Evolutionary conservation across 1,139 yeast species (phyloP).

Genomic region (Taphrina pruni): DNA sequence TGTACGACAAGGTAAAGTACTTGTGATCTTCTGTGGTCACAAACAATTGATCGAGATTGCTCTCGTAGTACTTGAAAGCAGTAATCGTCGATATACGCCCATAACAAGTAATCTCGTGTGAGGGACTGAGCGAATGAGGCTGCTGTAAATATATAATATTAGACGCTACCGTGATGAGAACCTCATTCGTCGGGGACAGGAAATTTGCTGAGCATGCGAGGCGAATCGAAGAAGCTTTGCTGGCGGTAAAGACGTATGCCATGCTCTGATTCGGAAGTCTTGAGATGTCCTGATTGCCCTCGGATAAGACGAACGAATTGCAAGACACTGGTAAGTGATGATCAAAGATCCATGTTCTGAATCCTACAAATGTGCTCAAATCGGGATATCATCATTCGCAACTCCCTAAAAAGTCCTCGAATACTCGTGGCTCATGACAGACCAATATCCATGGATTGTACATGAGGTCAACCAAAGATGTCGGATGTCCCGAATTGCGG

Average conservation of each 20-base stretch:
- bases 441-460: too few relatives aligned
- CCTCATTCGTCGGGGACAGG: conserved; percentile 37
- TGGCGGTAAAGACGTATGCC: conserved; percentile 46
- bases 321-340: too few relatives aligned
- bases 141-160: conserved; percentile 44
- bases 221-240: conserved; percentile 47
- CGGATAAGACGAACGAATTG: too few relatives aligned
- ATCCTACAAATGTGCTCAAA: too few relatives aligned
- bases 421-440: too few relatives aligned
- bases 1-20: conserved; percentile 44
- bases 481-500: conserved; percentile 10
- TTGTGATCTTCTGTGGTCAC: conserved; percentile 45
- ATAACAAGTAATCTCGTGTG: conserved; percentile 42
- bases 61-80: conserved; percentile 33
- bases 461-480: conserved; percentile 17
- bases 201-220: conserved; percentile 45
- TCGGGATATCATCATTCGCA: too few relatives aligned
- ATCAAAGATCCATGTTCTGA: too few relatives aligned
- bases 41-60: conserved; percentile 43
- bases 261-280: conserved; percentile 2
- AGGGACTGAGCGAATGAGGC: conserved; percentile 42
- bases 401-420: too few relatives aligned
- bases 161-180: conserved; percentile 44
- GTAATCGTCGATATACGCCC: conserved; percentile 42
- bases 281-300: background rate